Percentiles rank a stretch among this genome's conserved stretches.
Conservation (phyloP, 2,329 filamentous ascomycete species). For the Emericellopsis cladophorae region DNA sequence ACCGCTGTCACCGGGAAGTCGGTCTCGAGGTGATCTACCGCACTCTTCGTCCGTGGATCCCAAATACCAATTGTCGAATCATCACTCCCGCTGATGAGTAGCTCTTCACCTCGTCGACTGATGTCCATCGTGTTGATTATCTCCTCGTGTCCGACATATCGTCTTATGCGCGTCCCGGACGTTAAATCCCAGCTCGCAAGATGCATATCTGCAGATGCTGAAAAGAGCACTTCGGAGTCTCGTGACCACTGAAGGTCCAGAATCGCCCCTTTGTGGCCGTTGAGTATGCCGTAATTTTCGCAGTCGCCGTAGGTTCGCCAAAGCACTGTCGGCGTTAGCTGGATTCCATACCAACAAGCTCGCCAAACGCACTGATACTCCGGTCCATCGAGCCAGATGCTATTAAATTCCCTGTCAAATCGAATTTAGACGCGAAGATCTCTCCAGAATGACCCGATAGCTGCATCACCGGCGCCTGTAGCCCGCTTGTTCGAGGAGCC, state of each 20-base stretch:
- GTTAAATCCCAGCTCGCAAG: constrained; percentile 92
- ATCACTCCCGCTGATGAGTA: constrained; percentile 83
- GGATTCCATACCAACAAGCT: no score
- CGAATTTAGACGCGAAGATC: constrained; percentile 82
- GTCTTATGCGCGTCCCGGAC: constrained; percentile 80
- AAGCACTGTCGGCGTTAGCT: constrained; percentile 46
- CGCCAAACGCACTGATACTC: constrained; percentile 55
- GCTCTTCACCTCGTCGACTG: constrained; percentile 78
- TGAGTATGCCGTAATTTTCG: constrained; percentile 85
- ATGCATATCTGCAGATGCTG: constrained; percentile 86
- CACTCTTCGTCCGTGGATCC: constrained; percentile 86
- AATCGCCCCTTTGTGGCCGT: constrained; percentile 80
- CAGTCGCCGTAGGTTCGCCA: constrained; percentile 90
- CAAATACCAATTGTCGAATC: constrained; percentile 91
- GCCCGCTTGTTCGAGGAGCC: constrained; percentile 66
- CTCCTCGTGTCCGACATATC: constrained; percentile 88
- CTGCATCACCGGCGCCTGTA: constrained; percentile 91
- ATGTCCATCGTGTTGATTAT: constrained; percentile 89
- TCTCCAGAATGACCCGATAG: constrained; percentile 73
- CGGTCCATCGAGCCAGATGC: constrained; percentile 94
- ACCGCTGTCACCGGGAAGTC: constrained; percentile 88
- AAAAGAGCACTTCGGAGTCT: constrained; percentile 82
- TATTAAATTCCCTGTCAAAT: constrained; percentile 76
- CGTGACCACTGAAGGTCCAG: constrained; percentile 94
- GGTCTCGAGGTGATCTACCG: constrained; percentile 77